Evolutionary conservation across 176 grass and related monocot genomes (phyloP).

Genomic region (Aechmea fasciata): DNA sequence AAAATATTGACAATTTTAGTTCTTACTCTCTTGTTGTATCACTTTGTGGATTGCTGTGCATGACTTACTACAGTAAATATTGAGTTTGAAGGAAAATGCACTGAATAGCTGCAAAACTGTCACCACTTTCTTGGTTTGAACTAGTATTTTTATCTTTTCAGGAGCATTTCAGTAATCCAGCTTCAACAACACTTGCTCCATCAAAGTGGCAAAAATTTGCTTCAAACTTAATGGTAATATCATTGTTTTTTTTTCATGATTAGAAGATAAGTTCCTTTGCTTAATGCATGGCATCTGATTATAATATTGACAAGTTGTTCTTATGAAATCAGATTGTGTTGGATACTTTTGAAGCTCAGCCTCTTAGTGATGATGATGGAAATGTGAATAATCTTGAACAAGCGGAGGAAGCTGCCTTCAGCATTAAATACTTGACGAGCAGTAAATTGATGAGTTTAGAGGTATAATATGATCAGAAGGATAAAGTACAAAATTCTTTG

Average conservation of each 20-base stretch:
- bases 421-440: constrained; percentile 93
- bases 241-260: neutral
- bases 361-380: constrained; percentile 84
- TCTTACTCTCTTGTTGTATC: no score
- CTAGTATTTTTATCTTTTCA: constrained; percentile 11
- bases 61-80: no score
- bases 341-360: constrained; percentile 95
- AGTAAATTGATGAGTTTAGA: constrained; percentile 99
- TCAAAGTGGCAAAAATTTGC: constrained; percentile 84
- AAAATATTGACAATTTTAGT: no score
- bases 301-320: neutral
- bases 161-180: constrained; percentile 89
- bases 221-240: constrained; percentile 60
- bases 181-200: constrained; percentile 47
- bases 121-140: no score
- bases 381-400: constrained; percentile 75
- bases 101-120: no score
- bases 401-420: constrained; percentile 82
- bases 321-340: constrained; percentile 59
- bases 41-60: no score
- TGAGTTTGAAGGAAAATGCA: no score
- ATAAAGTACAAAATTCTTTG: neutral
- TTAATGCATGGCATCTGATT: neutral
- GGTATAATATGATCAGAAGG: constrained; percentile 37
- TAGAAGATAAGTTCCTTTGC: neutral